Evolutionary conservation across 2,329 filamentous ascomycete species (phyloP), one percentile per base, ranked within the genome.

Genomic region (Albifimbria verrucaria): DNA sequence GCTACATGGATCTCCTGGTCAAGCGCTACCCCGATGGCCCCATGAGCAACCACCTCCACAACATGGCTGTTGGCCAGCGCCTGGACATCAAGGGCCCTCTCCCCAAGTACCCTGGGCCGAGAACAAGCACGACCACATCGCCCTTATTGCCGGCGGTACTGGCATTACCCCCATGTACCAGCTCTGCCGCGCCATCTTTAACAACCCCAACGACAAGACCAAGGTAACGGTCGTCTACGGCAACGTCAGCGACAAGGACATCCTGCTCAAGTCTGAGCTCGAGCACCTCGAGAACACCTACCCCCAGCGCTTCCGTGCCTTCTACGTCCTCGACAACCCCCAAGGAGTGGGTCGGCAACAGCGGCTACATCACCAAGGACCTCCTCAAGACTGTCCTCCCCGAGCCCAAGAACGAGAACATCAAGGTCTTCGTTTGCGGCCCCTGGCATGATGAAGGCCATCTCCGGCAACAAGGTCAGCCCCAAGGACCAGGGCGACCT

Each of bases 91-190:
- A 99, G 82, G 94, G 94, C 18, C 94, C 94, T 2, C 85, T 99
- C 39, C 90, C 91, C 65, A 99, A 99, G 76, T 97, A 97, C 74
- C 74, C 26, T 97, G 92, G 92, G 69, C 83, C 50, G 68, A 87
- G 62, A 97, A 97, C 83, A 97, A 96, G 83, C 92, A 97, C 78
- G 78, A 90, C 56, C 92, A 97, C 78, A 85, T 95, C 64, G 87
- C 84, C 39, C 79, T 93, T 60, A 83, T 99, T 58, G 91, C 93
- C n/a, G 94, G 94, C 64, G 94, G 94, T 59, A 97, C 94, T 7
- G 94, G 94, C 56, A 96, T 99, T 72, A 94, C 94, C 11, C 94
- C 94, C 62, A 97, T 97, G 93, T 97, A 90, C 81, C 94, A 99
- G 80, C 86, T 99, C 45, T 80, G 85, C 59, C 90, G 90, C 57